Conservation (phyloP, 495 filamentous ascomycete genomes). For the Penicillium goetzii region DNA sequence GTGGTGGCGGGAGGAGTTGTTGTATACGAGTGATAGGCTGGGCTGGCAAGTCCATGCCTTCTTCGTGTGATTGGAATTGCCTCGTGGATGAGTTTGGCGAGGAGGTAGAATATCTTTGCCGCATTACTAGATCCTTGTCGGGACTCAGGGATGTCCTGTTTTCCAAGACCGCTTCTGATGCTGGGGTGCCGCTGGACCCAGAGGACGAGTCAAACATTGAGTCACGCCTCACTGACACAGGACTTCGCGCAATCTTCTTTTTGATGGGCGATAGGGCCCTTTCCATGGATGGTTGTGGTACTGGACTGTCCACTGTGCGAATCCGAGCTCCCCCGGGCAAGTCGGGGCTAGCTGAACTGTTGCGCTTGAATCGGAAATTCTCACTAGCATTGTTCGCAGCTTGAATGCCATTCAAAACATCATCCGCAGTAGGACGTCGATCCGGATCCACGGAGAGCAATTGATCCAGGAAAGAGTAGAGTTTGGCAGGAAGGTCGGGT, state of each 20-base stretch:
- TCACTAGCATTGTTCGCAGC: conserved; percentile 67
- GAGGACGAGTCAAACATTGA: conserved; percentile 38
- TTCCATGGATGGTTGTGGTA: conserved; percentile 23
- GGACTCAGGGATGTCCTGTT: conserved; percentile 30
- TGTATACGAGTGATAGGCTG: conserved; percentile 31
- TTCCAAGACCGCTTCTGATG: conserved; percentile 24
- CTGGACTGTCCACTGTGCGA: conserved; percentile 56
- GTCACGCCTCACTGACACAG: conserved; percentile 34
- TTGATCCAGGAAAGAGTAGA: conserved; percentile 81
- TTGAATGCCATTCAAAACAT: conserved; percentile 82
- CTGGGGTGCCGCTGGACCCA: conserved; percentile 27
- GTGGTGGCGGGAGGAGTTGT: conserved; percentile 60
- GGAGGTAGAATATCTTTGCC: conserved; percentile 36
- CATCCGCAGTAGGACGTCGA: conserved; percentile 80
- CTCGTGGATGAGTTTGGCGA: conserved; percentile 31
- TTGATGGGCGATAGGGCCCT: conserved; percentile 41
- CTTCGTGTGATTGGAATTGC: conserved; percentile 20
- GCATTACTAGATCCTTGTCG: conserved; percentile 46
- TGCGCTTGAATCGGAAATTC: conserved; percentile 49
- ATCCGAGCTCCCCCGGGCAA: conserved; percentile 61
- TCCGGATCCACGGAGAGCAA: conserved; percentile 78
- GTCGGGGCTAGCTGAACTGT: conserved; percentile 52
- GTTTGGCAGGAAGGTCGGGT: conserved; percentile 80
- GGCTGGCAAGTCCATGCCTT: conserved; percentile 28
- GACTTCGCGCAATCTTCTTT: conserved; percentile 26